A percentile compares a stretch with the other conserved stretches of the same genome.
Conservation (phyloP, 108 stramenopile species). For the Skeletonema tropicum region DNA sequence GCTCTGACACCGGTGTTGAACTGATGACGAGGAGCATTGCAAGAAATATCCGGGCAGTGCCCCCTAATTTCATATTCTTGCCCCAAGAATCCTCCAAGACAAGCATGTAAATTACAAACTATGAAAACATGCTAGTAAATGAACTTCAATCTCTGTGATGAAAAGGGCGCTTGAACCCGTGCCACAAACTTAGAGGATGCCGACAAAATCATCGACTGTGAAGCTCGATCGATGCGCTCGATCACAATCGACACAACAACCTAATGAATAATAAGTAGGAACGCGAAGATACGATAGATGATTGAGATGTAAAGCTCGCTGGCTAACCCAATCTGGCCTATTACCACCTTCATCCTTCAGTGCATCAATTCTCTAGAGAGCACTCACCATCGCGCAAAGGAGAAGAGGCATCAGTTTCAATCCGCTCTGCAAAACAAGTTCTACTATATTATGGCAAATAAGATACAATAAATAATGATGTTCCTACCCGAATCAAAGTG, state of each 20-base stretch:
- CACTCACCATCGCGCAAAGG: not conserved
- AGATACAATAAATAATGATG: constrained; percentile 19
- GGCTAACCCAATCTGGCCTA: no score
- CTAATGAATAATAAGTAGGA: no score
- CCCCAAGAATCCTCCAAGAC: not conserved
- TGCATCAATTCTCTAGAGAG: not conserved
- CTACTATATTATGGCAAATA: no score
- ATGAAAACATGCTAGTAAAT: no score
- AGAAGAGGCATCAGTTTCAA: not conserved
- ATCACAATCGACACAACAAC: no score
- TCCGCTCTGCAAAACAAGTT: not conserved
- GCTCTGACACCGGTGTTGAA: no score
- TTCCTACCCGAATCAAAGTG: constrained; percentile 43
- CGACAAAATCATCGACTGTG: no score
- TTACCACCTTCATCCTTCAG: not conserved
- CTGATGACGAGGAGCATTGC: no score
- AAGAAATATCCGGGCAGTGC: not conserved
- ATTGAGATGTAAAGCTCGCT: no score
- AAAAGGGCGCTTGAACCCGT: not conserved
- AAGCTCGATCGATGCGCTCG: no score
- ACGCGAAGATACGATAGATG: no score
- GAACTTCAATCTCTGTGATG: not conserved
- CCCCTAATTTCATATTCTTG: not conserved
- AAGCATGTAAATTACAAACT: not conserved
- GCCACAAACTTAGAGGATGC: not conserved